phyloP scores from a whole-genome alignment of 2,329 filamentous ascomycete genomes.

The Calonectria pseudoreteaudii region DNA sequence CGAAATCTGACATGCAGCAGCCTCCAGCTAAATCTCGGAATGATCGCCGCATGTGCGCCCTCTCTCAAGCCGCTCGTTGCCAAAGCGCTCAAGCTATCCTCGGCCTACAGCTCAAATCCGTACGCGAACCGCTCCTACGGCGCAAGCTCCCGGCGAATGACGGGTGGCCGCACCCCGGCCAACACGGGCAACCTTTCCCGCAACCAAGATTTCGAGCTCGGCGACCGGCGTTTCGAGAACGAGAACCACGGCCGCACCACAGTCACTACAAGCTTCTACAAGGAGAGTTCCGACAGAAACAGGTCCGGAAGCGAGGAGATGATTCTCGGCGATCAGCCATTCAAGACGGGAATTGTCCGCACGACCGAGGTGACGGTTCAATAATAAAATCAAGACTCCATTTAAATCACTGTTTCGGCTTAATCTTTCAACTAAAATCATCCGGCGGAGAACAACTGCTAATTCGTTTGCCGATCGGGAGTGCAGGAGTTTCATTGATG shows the following conservation, averaged over 20 bases:
- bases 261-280: constrained; percentile 25
- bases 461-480: not conserved
- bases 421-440: not conserved
- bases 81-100: constrained; percentile 42
- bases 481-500: not conserved
- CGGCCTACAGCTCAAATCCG: constrained; percentile 17
- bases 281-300: constrained; percentile 1
- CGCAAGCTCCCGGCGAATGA: constrained; percentile 17
- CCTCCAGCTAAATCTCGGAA: constrained; percentile 54
- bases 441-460: not conserved
- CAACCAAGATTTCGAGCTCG: constrained; percentile 26
- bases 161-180: not conserved
- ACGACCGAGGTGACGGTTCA: constrained; percentile 26
- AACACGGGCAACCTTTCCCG: constrained; percentile 13
- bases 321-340: constrained; percentile 16
- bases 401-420: not conserved
- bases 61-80: constrained; percentile 52
- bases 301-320: constrained; percentile 28
- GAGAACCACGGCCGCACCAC: not conserved
- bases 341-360: constrained; percentile 24
- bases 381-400: not conserved
- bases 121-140: constrained; percentile 23
- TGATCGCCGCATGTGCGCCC: constrained; percentile 54
- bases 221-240: constrained; percentile 23
- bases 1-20: constrained; percentile 41